These are phyloP conservation scores for Daldinia grandis DNA, from an alignment of 495 filamentous ascomycete genomes.

Conservation along the genomic window DNA sequence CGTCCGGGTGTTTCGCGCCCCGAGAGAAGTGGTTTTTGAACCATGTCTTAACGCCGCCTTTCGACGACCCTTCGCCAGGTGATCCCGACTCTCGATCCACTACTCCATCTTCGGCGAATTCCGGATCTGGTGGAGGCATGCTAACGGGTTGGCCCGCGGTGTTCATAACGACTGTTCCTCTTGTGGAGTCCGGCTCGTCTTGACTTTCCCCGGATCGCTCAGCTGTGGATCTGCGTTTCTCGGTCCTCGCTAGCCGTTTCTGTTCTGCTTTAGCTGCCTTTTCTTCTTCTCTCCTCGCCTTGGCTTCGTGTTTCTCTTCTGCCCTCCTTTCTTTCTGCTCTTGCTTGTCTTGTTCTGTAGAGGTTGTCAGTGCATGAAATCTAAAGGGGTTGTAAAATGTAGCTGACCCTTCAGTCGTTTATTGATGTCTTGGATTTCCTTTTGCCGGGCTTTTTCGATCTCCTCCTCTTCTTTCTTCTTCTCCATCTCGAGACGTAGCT, in stretches of 20 bases:
- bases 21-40: conserved; percentile 64
- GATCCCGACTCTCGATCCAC: conserved; percentile 15
- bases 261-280: conserved; percentile 60
- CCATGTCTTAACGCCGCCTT: conserved; percentile 65
- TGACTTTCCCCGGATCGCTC: conserved; percentile 16
- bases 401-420: conserved; percentile 55
- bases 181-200: conserved; percentile 26
- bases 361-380: conserved; percentile 28
- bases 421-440: conserved; percentile 54
- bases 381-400: not conserved
- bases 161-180: conserved; percentile 22
- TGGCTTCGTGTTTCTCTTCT: conserved; percentile 62
- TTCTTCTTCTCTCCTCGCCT: conserved; percentile 59
- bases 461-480: conserved; percentile 56
- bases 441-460: conserved; percentile 54
- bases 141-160: conserved; percentile 33
- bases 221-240: conserved; percentile 48
- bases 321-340: conserved; percentile 56
- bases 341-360: conserved; percentile 59
- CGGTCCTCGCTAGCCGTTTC: conserved; percentile 55
- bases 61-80: conserved; percentile 41
- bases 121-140: conserved; percentile 24
- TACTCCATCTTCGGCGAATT: conserved; percentile 3
- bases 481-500: conserved; percentile 58
- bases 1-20: conserved; percentile 42